These are phyloP conservation scores for Paramyrothecium sp. DNA, from an alignment of 2,329 filamentous ascomycete genomes.

Conservation along the genomic window DNA sequence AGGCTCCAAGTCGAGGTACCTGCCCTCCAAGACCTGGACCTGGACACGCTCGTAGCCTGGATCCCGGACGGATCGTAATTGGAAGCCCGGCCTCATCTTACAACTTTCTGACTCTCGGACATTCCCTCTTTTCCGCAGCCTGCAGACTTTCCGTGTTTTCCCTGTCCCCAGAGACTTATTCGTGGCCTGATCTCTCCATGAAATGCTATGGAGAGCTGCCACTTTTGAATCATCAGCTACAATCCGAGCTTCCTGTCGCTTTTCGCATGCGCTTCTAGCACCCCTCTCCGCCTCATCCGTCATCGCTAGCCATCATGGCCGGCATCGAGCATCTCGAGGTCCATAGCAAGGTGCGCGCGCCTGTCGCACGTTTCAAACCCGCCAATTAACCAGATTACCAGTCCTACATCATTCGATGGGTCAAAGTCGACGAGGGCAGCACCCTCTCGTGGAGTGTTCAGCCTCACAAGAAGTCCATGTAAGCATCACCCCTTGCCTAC, in stretches of 20 bases:
- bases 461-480: slow-evolving; percentile 96
- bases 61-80: no score
- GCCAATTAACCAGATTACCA: slow-evolving; percentile 38
- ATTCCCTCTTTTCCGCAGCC: no score
- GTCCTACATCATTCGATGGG: slow-evolving; percentile 98
- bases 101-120: no score
- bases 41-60: no score
- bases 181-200: no score
- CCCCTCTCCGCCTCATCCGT: neutral
- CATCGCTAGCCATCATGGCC: slow-evolving; percentile 59
- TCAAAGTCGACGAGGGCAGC: slow-evolving; percentile 83
- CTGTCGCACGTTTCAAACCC: neutral
- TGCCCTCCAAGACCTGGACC: no score
- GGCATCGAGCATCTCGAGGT: slow-evolving; percentile 97
- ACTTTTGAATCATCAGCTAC: neutral
- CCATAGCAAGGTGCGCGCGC: slow-evolving; percentile 73
- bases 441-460: slow-evolving; percentile 98
- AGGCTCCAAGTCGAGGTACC: no score
- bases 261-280: neutral
- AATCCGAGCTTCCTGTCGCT: neutral
- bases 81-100: no score
- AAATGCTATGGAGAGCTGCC: neutral
- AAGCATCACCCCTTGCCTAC: slow-evolving; percentile 10
- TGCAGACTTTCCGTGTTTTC: no score
- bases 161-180: no score